Evolutionary conservation across 441 rosid species (phyloP).

Genomic region (Syzygium syzygioides): DNA sequence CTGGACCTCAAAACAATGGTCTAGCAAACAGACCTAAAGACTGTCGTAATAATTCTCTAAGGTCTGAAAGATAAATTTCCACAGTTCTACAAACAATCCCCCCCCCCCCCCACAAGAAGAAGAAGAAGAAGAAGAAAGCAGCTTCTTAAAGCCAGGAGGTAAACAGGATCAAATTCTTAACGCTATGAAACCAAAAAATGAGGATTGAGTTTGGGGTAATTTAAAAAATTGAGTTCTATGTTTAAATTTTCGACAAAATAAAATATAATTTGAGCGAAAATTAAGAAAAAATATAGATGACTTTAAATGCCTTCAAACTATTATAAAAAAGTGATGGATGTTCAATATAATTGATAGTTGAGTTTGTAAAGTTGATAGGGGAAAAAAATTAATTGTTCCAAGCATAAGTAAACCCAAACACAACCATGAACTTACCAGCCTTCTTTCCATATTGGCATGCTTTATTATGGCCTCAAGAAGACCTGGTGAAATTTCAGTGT

Average conservation of each 20-base stretch:
- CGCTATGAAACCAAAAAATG: neutral
- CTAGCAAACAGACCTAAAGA: neutral
- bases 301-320: neutral
- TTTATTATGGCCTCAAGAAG: slow-evolving; percentile 90
- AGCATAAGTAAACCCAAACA: neutral
- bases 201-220: neutral
- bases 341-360: neutral
- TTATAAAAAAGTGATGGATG: neutral
- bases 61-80: neutral
- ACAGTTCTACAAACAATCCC: neutral
- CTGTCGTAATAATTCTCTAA: neutral
- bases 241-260: neutral
- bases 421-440: slow-evolving; percentile 49
- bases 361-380: neutral
- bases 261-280: neutral
- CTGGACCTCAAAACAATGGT: neutral
- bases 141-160: neutral
- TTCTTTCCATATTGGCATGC: slow-evolving; percentile 93
- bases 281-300: too few species aligned
- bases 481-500: slow-evolving; percentile 86
- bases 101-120: neutral
- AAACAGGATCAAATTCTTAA: neutral
- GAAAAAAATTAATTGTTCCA: neutral
- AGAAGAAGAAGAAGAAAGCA: neutral
- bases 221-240: neutral